Base-by-base conservation (phyloP, 805 yeast genomes). In the Nakazawaea peltata region DNA sequence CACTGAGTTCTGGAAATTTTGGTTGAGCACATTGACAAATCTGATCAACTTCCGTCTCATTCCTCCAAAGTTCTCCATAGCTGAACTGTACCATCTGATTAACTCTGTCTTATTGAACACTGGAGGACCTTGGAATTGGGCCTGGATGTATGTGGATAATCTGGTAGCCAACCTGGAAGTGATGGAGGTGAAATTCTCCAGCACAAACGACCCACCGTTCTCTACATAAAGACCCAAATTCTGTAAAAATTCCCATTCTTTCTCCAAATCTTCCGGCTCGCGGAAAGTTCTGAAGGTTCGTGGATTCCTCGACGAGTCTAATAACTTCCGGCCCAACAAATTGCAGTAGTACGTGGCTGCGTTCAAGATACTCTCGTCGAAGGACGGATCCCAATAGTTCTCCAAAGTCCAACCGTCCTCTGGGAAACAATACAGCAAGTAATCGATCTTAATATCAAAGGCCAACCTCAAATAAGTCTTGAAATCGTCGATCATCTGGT, bases 191-290 rank as follows among this genome's bases (percentile, higher is more conserved):
- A 88, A 80, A 47, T 81, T 86, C 43, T 79, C 80, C 0, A 95
- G 92, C 35, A 90, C 77, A 12, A 81, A 77, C 5, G 75, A 71
- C 27, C 92, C 85, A 19, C 94, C 90, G 5, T 85, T 82, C 28
- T 82, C 87, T 19, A 92, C 70, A 45, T 71, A 79, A 41, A 70
- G 73, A 11, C 97, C 96, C 24, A 85, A 68, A 46, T 77, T 77
- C 46, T 74, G 82, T 44, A 92, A 63, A 46, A 80, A 77, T 21
- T 70, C 67, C 88, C 95, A 92, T 29, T 83, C 83, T 36, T 68
- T 73, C 48, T 86, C 94, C 32, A 92, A 62, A 50, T 82, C 87
- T 45, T 90, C 98, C 1, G 95, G 88, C 48, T 85, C 97, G 49
- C 85, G 85, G 56, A 84, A 85, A 0, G 94, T 82, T 46, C 87